Evolutionary conservation across 305 asterid species (phyloP).

Genomic region (Solanum aculeatissimum): DNA sequence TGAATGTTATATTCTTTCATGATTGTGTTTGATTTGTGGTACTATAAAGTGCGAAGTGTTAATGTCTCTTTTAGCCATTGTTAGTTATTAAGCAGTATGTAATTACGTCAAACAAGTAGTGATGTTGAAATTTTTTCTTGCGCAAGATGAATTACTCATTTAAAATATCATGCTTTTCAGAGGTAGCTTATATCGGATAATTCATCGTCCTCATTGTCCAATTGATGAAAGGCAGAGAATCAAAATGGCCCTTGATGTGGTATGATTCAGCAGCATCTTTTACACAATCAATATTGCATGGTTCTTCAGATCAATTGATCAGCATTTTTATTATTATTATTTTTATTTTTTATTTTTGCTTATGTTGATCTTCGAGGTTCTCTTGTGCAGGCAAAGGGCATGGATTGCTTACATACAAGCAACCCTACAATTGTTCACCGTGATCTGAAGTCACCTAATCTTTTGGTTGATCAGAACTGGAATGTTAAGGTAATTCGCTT

Average conservation of each 20-base stretch:
- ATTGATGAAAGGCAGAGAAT: conserved; percentile 93
- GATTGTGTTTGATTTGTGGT: neutral
- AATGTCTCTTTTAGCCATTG: neutral
- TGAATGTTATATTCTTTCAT: neutral
- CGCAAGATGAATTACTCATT: neutral
- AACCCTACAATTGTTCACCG: conserved; percentile 96
- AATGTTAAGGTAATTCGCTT: conserved; percentile 65
- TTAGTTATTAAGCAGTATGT: neutral
- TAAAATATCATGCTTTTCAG: conserved; percentile 32
- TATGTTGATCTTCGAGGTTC: conserved; percentile 11
- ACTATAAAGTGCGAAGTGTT: neutral
- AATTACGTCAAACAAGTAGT: neutral
- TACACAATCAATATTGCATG: neutral
- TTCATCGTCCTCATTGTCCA: conserved; percentile 94
- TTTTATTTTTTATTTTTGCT: neutral
- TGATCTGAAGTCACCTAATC: conserved; percentile 96
- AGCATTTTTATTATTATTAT: neutral
- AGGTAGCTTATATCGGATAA: conserved; percentile 94
- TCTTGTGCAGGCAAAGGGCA: conserved; percentile 82
- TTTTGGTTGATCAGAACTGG: conserved; percentile 94
- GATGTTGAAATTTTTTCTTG: neutral
- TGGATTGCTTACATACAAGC: conserved; percentile 99
- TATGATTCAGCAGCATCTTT: conserved; percentile 1
- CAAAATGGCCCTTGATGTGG: conserved; percentile 99
- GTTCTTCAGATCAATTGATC: neutral